Evolutionary conservation across 2,329 filamentous ascomycete genomes (phyloP), one percentile per base, ranked within the genome.

Genomic region (Cladosporium colombiae): DNA sequence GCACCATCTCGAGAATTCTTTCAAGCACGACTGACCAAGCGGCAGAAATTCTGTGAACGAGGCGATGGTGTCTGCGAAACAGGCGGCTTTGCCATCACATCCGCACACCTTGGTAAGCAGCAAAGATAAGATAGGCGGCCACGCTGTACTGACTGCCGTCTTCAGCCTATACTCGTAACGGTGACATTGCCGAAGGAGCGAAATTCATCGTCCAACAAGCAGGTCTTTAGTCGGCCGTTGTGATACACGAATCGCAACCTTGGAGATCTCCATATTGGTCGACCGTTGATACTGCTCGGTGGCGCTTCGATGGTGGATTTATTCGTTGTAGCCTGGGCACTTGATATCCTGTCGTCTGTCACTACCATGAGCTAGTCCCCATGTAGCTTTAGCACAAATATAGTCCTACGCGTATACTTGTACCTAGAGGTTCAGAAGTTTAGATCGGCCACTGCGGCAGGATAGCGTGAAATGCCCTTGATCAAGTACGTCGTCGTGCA

Each of bases 51-150:
- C 37, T 58, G 40, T 29, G 52, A 23, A 5, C n/a, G 52, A 6
- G 70, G 70, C 11, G 74, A 76, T 52, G 68, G 69, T 31, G 73
- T 76, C 25, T 76, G 74, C 65, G 68, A 64, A 25, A 56, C 23
- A 16, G 67, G 67, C 13, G 64, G 62, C 23, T 70, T 74, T 53
- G 50, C 50, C 27, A 53, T 53, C 23, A 53, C 23, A 31, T 3
- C 50, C 27, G 25, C 50, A 21, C 40, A 46, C 13, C 40, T 46
- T 11, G 40, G 40, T 46, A 46, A 46, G 40, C 40, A 7, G 40
- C n/a, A 46, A 13, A 21, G 40, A 29, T 29, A 6, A 29, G 27
- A 29, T 29, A 29, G 27, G 27, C 27, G 6, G 27, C 27, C 27
- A 29, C 27, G 27, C 27, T 29, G 33, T 37, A 37, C 33, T 37